A percentile compares a stretch with the other conserved stretches of the same genome.
Evolutionary conservation across 1,284 basidiomycete species (phyloP).

Genomic region (Trametes versicolor): DNA sequence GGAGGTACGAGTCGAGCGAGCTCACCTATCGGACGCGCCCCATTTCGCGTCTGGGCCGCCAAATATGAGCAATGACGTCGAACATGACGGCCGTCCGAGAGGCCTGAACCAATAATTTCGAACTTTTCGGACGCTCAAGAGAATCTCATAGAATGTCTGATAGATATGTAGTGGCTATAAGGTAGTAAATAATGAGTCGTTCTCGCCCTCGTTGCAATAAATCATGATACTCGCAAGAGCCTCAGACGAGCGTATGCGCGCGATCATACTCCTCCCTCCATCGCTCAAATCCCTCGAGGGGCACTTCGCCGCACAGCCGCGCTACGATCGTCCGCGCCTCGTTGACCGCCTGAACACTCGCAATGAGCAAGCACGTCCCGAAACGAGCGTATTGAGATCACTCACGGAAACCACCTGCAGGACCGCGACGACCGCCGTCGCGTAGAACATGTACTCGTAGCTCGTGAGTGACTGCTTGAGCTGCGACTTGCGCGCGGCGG

Average conservation of each 20-base stretch:
- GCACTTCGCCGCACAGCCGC: conserved; percentile 57
- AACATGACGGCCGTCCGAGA: no score
- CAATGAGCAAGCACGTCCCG: conserved; percentile 1
- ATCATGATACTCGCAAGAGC: neutral
- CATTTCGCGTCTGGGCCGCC: no score
- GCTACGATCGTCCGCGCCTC: conserved; percentile 54
- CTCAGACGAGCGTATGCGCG: conserved; percentile 29
- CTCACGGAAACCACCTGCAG: conserved; percentile 55
- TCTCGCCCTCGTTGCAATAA: neutral
- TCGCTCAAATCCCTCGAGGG: conserved; percentile 52
- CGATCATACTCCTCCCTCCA: conserved; percentile 50
- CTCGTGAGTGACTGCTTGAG: conserved; percentile 45
- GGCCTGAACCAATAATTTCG: no score
- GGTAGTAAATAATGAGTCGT: neutral
- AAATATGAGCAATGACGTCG: no score
- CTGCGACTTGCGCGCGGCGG: conserved; percentile 36
- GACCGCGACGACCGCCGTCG: conserved; percentile 54
- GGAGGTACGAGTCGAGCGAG: no score
- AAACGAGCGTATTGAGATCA: conserved; percentile 3
- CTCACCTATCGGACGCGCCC: no score
- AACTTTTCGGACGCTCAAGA: no score
- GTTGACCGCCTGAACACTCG: conserved; percentile 49
- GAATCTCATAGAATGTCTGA: no score
- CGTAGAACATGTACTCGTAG: conserved; percentile 57
- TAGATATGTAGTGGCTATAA: neutral